Evolutionary conservation across 2,329 filamentous ascomycete species (phyloP).

Genomic region (Colletotrichum melonis): DNA sequence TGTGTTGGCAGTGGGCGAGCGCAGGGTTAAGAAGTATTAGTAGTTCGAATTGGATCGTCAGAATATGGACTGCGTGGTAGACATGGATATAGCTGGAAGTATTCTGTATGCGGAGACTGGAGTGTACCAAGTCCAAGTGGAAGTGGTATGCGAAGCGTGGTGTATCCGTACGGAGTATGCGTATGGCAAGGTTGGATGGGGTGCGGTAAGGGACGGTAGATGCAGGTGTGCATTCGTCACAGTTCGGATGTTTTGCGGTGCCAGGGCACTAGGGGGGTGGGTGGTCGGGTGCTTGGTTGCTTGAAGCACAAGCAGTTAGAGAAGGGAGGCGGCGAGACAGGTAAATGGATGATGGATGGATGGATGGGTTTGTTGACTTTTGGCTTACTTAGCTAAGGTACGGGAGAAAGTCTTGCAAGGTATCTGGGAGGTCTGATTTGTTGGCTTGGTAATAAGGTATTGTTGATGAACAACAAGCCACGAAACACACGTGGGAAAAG

Average conservation of each 20-base stretch:
- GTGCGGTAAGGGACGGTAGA: background rate
- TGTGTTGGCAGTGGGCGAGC: background rate
- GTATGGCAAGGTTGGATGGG: background rate
- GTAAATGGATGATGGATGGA: background rate
- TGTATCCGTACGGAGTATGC: background rate
- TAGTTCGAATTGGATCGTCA: background rate
- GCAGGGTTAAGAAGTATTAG: background rate
- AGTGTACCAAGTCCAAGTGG: too few species aligned
- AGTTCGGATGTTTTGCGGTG: background rate
- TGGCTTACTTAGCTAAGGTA: background rate
- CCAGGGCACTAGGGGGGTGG: background rate
- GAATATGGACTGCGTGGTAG: background rate
- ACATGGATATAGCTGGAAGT: background rate
- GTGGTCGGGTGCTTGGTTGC: background rate
- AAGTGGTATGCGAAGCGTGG: background rate
- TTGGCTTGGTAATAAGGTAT: too few species aligned
- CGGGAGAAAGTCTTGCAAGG: background rate
- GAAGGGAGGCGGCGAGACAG: constrained; percentile 1
- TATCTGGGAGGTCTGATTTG: too few species aligned
- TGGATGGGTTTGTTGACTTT: background rate
- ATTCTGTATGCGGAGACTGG: too few species aligned
- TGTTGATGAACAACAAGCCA: constrained; percentile 12
- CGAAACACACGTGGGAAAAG: constrained; percentile 15
- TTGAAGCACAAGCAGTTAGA: constrained; percentile 31
- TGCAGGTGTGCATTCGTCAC: background rate